phyloP scores from a whole-genome alignment of 2,329 filamentous ascomycete species.

The Waltergamsia citrina region DNA sequence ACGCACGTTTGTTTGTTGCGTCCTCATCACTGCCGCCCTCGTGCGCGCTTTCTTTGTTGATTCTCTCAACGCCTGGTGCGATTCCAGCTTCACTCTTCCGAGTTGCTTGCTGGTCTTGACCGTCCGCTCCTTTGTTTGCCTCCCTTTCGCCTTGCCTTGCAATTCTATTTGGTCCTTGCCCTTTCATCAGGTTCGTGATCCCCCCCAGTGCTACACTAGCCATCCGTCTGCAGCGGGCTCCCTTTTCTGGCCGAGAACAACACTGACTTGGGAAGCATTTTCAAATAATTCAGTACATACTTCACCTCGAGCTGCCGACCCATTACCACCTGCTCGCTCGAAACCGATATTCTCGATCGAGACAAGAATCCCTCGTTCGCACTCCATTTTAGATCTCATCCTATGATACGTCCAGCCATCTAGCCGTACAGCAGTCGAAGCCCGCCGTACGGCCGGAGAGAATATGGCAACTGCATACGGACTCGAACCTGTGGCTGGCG shows the following conservation, averaged over 20 bases:
- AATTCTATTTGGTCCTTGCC: constrained; percentile 6
- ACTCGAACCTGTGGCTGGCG: constrained; percentile 22
- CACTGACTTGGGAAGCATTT: constrained; percentile 2
- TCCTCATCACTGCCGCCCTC: constrained; percentile 2
- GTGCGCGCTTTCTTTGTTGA: constrained; percentile 2
- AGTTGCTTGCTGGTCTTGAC: constrained; percentile 48
- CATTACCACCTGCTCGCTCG: neutral
- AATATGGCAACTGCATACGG: constrained; percentile 32
- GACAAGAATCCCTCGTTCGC: neutral
- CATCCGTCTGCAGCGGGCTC: no score
- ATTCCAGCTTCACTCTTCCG: constrained; percentile 46
- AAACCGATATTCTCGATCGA: neutral
- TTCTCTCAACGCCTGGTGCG: constrained; percentile 31
- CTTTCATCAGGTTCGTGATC: constrained; percentile 2
- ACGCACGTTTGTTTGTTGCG: neutral
- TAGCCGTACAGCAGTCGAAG: constrained; percentile 32
- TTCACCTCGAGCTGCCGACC: neutral
- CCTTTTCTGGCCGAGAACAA: constrained; percentile 6
- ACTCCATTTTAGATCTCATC: constrained; percentile 8
- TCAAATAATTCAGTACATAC: constrained; percentile 1
- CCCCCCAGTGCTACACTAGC: neutral
- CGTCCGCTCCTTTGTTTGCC: constrained; percentile 44
- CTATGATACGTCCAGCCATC: constrained; percentile 28
- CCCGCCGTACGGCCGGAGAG: constrained; percentile 38
- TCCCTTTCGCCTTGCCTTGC: constrained; percentile 9